phyloP scores from a whole-genome alignment of 2,329 filamentous ascomycete genomes.

The Exophiala xenobiotica region DNA sequence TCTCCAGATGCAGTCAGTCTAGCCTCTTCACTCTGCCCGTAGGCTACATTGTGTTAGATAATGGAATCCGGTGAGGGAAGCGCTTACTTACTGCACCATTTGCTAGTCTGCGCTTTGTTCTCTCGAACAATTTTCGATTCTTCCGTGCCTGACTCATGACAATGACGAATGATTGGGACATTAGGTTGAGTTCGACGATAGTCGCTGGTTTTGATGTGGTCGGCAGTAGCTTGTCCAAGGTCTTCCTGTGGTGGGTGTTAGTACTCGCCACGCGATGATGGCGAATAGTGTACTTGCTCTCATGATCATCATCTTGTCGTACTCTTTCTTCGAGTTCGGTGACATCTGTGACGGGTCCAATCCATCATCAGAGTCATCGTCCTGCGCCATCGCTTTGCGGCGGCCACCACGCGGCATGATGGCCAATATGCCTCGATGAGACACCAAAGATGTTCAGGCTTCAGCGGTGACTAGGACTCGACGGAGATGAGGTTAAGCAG shows the following conservation, averaged over 20 bases:
- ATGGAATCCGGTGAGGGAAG: not conserved
- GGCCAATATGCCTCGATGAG: not conserved
- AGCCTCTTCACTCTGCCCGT: constrained; percentile 4
- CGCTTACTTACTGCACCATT: constrained; percentile 37
- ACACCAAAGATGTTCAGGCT: not conserved
- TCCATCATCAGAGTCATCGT: not conserved
- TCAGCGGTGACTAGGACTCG: too few species aligned
- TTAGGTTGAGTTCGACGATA: constrained; percentile 15
- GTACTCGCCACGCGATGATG: not conserved
- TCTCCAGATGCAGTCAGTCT: not conserved
- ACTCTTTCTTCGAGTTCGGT: constrained; percentile 5
- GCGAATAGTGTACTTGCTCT: not conserved
- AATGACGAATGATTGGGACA: constrained; percentile 33
- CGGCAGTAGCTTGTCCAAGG: constrained; percentile 39
- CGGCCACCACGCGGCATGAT: not conserved
- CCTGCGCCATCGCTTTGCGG: not conserved
- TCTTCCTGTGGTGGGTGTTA: constrained; percentile 35
- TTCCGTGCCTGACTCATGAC: constrained; percentile 35
- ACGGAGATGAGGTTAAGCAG: too few species aligned
- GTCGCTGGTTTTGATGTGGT: constrained; percentile 39
- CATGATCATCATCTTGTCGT: constrained; percentile 10
- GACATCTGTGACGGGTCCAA: constrained; percentile 5
- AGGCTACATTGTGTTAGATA: constrained; percentile 12
- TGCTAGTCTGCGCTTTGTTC: constrained; percentile 32
- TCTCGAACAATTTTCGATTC: constrained; percentile 32